phyloP scores from a whole-genome alignment of 75 land plant species.

The Pinus tabuliformis region DNA sequence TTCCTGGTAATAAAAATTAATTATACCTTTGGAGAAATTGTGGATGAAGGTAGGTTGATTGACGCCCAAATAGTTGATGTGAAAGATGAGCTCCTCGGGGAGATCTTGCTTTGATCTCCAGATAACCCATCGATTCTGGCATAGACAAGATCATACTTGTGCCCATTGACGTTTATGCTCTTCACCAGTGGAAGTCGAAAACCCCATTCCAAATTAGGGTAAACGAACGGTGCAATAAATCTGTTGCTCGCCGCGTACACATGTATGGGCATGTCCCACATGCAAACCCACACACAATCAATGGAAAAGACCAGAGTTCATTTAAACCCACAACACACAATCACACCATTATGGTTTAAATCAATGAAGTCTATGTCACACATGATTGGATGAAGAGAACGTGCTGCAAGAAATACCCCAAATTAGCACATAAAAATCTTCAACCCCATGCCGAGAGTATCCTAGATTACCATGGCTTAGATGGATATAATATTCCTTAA shows the following conservation, averaged over 20 bases:
- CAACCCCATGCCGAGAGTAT: no score
- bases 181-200: conserved; percentile 35
- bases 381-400: no score
- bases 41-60: conserved; percentile 37
- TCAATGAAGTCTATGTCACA: no score
- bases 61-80: conserved; percentile 38
- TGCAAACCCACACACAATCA: neutral
- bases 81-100: conserved; percentile 45
- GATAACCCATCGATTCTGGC: conserved; percentile 43
- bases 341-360: no score
- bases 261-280: conserved; percentile 37
- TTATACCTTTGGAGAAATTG: no score
- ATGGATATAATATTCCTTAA: no score
- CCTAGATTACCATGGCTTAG: no score
- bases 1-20: conserved; percentile 42
- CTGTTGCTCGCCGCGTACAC: conserved; percentile 54
- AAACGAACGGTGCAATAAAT: conserved; percentile 44
- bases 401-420: no score
- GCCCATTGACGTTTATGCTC: conserved; percentile 54
- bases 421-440: no score
- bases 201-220: conserved; percentile 48
- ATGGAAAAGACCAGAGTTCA: no score
- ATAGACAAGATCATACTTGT: conserved; percentile 48
- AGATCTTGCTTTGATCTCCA: conserved; percentile 33
- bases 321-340: no score